Evolutionary conservation across 2,329 filamentous ascomycete species (phyloP).

Genomic region (Cercospora zeae-maydis): DNA sequence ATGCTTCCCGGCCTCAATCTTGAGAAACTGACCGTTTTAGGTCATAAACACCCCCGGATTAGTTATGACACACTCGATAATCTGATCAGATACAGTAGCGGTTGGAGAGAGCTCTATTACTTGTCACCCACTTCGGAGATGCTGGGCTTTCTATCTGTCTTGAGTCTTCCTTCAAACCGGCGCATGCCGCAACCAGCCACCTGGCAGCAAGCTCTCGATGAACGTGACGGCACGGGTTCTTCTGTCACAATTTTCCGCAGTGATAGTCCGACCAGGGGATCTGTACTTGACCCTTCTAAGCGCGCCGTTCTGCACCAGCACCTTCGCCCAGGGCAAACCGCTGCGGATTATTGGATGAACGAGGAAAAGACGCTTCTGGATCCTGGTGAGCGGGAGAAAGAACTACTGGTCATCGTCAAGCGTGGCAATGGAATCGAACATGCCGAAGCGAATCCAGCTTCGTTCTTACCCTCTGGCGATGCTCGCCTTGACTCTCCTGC

Average conservation of each 20-base stretch:
- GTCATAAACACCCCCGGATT: neutral
- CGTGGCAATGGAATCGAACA: conserved; percentile 15
- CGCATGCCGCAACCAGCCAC: conserved; percentile 7
- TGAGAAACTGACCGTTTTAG: conserved; percentile 10
- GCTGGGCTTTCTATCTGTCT: conserved; percentile 6
- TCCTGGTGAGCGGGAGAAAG: conserved; percentile 13
- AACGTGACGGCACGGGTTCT: conserved; percentile 11
- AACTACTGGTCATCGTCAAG: conserved; percentile 15
- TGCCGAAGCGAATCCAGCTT: conserved; percentile 7
- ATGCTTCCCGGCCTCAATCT: conserved; percentile 12
- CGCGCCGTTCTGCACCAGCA: conserved; percentile 3
- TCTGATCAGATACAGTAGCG: conserved; percentile 7
- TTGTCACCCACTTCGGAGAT: conserved; percentile 9
- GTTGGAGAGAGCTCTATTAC: conserved; percentile 12
- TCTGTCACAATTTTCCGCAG: conserved; percentile 14
- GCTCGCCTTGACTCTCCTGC: conserved; percentile 5
- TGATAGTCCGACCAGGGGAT: conserved; percentile 3
- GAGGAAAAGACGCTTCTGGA: conserved; percentile 10
- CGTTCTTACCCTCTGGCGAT: conserved; percentile 2
- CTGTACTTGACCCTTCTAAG: conserved; percentile 6
- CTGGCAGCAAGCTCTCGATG: conserved; percentile 12
- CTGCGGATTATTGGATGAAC: neutral
- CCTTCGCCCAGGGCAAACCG: conserved; percentile 3
- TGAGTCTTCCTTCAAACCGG: neutral
- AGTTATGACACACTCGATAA: conserved; percentile 10